phyloP scores from a whole-genome alignment of 306 rosid genomes.

The Ziziphus jujuba region DNA sequence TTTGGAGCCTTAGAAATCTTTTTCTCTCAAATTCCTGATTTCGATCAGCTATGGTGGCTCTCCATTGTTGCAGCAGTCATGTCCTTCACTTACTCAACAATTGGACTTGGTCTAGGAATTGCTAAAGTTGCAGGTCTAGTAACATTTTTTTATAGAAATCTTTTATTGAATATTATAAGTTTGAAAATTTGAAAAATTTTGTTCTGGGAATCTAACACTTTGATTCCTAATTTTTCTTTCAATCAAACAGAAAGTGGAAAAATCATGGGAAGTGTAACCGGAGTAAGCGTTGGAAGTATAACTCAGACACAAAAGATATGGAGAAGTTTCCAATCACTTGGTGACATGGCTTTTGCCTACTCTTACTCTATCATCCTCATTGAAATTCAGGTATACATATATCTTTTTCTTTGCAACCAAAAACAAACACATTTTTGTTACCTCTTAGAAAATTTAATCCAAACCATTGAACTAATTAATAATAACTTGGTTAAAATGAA shows the following conservation, averaged over 20 bases:
- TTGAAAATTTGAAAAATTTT: background rate
- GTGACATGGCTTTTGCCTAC: constrained; percentile 86
- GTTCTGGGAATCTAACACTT: background rate
- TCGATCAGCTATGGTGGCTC: constrained; percentile 91
- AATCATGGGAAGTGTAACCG: constrained; percentile 57
- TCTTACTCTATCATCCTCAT: constrained; percentile 80
- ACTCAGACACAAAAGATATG: constrained; percentile 62
- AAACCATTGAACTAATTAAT: constrained; percentile 12
- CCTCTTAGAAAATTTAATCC: background rate
- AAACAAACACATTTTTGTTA: background rate
- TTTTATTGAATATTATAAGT: background rate
- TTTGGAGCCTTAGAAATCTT: constrained; percentile 63
- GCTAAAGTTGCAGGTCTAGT: constrained; percentile 57
- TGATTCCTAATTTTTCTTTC: background rate
- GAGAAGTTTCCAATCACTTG: constrained; percentile 83
- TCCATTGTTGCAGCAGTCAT: constrained; percentile 81
- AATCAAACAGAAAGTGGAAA: constrained; percentile 38
- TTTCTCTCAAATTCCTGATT: constrained; percentile 74
- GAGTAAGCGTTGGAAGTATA: constrained; percentile 56
- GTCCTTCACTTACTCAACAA: constrained; percentile 78
- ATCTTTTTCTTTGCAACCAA: background rate
- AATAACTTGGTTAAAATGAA: background rate
- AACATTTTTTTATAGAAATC: background rate
- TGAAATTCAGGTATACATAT: constrained; percentile 69
- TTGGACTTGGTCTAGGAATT: constrained; percentile 85